Evolutionary conservation across 1,139 yeast species (phyloP), one percentile per base, ranked within the genome.

Genomic region (Entelexis sorbosivorans): DNA sequence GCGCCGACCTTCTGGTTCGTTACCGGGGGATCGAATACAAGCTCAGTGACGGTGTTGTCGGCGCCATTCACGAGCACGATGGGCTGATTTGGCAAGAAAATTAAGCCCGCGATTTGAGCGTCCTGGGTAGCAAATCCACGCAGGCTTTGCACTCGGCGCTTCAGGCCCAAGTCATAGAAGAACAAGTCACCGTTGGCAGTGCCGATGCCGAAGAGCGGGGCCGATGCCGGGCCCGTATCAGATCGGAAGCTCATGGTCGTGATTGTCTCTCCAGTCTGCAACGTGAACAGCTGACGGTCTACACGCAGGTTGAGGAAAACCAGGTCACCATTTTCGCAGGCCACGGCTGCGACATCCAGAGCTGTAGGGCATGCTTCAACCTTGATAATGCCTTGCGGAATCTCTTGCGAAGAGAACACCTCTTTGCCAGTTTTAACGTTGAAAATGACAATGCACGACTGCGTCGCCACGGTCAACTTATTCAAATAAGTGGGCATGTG

Each of bases 401-500:
- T 61, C 39, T 71, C 71, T 28, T 73, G 71, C 0, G 88, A 76
- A 31, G 79, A 76, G 34, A 59, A 85, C 32, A 91, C 63, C 34
- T 82, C 64, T 64, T 84, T 86, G 2, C 91, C 89, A 0, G 95
- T 79, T 60, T 88, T 77, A 50, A 88, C 73, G 62, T 91, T 91
- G 68, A 75, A 76, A 35, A 91, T 70, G 33, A 76, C 57, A 48
- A 84, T 65, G 44, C 79, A 69, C 4, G 78, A 69, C n/a, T 73
- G 68, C 4, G 91, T 78, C 11, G 68, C 89, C 34, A 91, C 79
- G 1, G 84, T 82, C 36, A 93, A 70, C 64, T 93, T 93, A 71
- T 93, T 93, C 63, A 93, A 69, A 64, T 91, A 89, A 0, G 99
- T 91, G 38, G 97, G 88, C 48, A 94, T 83, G 66, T 93, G 99